Conservation (phyloP, 2,329 filamentous ascomycete genomes). For the Diplocarpon mali region DNA sequence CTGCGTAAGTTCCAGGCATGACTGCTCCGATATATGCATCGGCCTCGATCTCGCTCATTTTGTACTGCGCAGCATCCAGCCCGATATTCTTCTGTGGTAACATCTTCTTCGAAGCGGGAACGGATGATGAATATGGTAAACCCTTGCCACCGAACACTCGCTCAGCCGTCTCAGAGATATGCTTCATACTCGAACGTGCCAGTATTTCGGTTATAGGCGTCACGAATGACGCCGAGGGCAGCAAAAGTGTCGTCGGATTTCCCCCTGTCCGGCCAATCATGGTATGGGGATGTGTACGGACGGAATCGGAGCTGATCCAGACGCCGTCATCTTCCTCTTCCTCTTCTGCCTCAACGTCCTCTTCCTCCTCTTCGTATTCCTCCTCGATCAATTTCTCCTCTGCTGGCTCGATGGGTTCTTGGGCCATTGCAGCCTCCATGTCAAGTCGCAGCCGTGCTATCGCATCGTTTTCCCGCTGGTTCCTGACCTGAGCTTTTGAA, state of each 20-base stretch:
- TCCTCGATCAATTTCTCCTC: conserved; percentile 17
- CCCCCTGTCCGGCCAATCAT: conserved; percentile 63
- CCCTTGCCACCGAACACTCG: conserved; percentile 64
- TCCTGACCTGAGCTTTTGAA: conserved; percentile 20
- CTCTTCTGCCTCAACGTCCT: conserved; percentile 13
- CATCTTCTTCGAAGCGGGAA: conserved; percentile 44
- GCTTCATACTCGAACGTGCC: conserved; percentile 55
- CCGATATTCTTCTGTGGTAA: conserved; percentile 54
- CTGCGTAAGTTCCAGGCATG: conserved; percentile 60
- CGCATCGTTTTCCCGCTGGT: conserved; percentile 25
- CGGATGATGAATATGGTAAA: conserved; percentile 67
- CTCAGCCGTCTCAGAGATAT: conserved; percentile 63
- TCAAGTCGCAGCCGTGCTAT: conserved; percentile 25
- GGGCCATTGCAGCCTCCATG: conserved; percentile 22
- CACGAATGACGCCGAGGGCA: conserved; percentile 60
- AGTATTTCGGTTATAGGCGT: conserved; percentile 61
- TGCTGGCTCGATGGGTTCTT: conserved; percentile 17
- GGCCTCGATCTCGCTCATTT: conserved; percentile 65
- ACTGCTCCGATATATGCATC: conserved; percentile 61
- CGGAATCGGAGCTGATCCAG: conserved; percentile 28
- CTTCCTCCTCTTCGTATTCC: conserved; percentile 23
- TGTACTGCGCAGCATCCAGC: conserved; percentile 49
- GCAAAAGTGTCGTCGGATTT: conserved; percentile 59
- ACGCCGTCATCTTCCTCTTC: conserved; percentile 19
- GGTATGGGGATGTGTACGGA: conserved; percentile 65